Evolutionary conservation across 164 flowering plant species (phyloP).

Genomic region (Umbellularia californica): DNA sequence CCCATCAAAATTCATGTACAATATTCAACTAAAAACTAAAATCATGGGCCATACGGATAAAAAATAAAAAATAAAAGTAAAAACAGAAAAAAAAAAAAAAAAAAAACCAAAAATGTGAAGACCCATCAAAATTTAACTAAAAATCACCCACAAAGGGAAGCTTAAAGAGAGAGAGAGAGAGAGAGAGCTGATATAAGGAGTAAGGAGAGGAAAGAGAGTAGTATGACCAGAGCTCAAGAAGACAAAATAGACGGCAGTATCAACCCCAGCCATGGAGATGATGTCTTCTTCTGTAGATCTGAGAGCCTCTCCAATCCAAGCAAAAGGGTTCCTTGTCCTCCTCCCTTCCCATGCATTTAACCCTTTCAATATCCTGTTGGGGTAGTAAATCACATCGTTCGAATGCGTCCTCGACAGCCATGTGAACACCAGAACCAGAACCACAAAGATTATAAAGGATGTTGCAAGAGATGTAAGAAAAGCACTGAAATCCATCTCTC

Average conservation of each 20-base stretch:
- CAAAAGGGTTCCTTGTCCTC: slow-evolving; percentile 54
- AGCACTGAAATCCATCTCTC: slow-evolving; percentile 72
- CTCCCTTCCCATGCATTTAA: slow-evolving; percentile 58
- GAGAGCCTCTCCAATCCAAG: slow-evolving; percentile 74
- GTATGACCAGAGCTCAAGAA: slow-evolving; percentile 69
- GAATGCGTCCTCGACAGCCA: slow-evolving; percentile 67
- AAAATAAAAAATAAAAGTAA: not conserved
- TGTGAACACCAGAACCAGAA: slow-evolving; percentile 64
- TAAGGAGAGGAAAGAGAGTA: not conserved
- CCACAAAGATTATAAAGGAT: slow-evolving; percentile 69
- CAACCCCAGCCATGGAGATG: slow-evolving; percentile 73
- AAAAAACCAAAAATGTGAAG: not conserved
- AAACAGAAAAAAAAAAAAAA: not conserved
- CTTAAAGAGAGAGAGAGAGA: not conserved
- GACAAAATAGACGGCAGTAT: slow-evolving; percentile 88
- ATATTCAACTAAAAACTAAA: not conserved
- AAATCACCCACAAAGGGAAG: not conserved
- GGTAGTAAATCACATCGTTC: slow-evolving; percentile 71
- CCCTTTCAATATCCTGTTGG: slow-evolving; percentile 78
- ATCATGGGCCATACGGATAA: not conserved
- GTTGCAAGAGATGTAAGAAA: slow-evolving; percentile 87
- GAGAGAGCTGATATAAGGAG: not conserved
- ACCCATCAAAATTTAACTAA: not conserved
- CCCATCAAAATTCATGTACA: not conserved
- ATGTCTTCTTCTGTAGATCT: slow-evolving; percentile 63